phyloP scores from a whole-genome alignment of 164 flowering plant species.

The Chloranthus sessilifolius region DNA sequence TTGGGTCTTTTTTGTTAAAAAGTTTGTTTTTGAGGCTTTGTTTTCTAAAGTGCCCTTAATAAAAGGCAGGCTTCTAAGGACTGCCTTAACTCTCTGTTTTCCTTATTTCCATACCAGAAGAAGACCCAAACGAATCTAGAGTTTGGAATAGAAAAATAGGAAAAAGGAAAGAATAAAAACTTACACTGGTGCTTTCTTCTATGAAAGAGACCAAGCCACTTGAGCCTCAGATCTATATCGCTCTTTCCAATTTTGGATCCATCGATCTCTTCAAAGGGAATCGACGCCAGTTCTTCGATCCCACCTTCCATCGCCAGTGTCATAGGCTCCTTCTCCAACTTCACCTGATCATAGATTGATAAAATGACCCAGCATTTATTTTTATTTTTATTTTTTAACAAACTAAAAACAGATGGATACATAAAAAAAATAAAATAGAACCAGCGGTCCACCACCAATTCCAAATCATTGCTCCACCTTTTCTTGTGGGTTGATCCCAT shows the following conservation, averaged over 20 bases:
- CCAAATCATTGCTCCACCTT: no score
- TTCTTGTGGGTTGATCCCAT: slow-evolving; percentile 78
- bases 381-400: no score
- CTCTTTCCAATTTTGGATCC: slow-evolving; percentile 52
- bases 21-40: no score
- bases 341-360: slow-evolving; percentile 21
- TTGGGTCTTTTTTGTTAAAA: no score
- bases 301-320: slow-evolving; percentile 64
- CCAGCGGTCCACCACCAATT: no score
- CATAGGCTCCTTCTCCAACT: slow-evolving; percentile 89
- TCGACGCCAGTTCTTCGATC: slow-evolving; percentile 56
- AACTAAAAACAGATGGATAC: no score
- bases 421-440: no score
- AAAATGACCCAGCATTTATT: background rate
- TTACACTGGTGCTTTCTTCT: slow-evolving; percentile 91
- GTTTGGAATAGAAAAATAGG: background rate
- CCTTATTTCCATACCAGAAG: background rate
- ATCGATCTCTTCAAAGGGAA: slow-evolving; percentile 69
- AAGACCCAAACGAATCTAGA: no score
- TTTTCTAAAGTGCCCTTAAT: no score
- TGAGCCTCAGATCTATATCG: slow-evolving; percentile 85
- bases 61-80: no score
- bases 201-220: slow-evolving; percentile 95
- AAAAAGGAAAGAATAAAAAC: slow-evolving; percentile 14
- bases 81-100: no score